Evolutionary conservation across 2,329 filamentous ascomycete species (phyloP).

Genomic region (Apiospora kogelbergensis): DNA sequence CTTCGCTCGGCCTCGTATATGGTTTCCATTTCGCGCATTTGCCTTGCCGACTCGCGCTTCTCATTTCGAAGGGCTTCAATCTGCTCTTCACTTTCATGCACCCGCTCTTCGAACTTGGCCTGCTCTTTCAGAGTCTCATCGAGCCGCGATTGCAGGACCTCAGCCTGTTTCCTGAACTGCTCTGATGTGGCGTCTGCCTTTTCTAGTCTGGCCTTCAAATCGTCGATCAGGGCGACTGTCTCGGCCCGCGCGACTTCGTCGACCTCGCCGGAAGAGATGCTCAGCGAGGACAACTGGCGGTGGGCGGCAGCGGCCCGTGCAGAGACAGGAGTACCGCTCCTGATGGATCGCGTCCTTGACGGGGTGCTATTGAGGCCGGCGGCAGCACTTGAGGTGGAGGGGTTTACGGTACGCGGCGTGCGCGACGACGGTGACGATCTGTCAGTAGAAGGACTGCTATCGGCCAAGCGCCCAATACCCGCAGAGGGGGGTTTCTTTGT

Average conservation of each 20-base stretch:
- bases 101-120: conserved; percentile 79
- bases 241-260: conserved; percentile 78
- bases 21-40: conserved; percentile 87
- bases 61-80: conserved; percentile 80
- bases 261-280: conserved; percentile 44
- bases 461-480: conserved; percentile 46
- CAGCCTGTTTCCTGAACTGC: conserved; percentile 78
- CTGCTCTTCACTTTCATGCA: conserved; percentile 83
- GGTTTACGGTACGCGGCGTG: conserved; percentile 46
- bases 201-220: conserved; percentile 78
- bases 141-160: conserved; percentile 80
- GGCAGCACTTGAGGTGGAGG: conserved; percentile 45
- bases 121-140: conserved; percentile 86
- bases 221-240: conserved; percentile 75
- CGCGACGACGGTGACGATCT: conserved; percentile 37
- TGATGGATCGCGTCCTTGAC: conserved; percentile 65
- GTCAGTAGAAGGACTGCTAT: conserved; percentile 32
- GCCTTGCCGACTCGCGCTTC: conserved; percentile 77
- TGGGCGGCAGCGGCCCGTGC: conserved; percentile 67
- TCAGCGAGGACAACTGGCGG: conserved; percentile 51
- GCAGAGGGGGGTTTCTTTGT: conserved; percentile 53
- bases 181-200: conserved; percentile 78
- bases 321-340: conserved; percentile 66
- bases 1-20: conserved; percentile 91
- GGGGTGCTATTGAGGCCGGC: conserved; percentile 35